These are phyloP conservation scores for Populus alba DNA, from an alignment of 345 rosid species.

Conservation along the genomic window DNA sequence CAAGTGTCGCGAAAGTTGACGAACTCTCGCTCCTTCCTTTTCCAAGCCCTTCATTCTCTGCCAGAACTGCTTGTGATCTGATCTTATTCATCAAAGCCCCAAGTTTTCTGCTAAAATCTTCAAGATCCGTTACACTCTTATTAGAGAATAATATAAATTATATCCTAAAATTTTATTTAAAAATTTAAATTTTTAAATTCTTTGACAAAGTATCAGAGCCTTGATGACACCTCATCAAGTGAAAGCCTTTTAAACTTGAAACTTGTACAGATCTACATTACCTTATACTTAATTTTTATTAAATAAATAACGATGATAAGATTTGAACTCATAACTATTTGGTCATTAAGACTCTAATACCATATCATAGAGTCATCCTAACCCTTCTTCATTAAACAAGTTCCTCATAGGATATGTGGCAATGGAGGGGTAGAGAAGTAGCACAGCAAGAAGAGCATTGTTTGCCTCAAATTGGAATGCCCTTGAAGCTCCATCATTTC, in stretches of 20 bases:
- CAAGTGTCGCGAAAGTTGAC: slow-evolving; percentile 56
- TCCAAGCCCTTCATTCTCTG: slow-evolving; percentile 52
- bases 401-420: slow-evolving; percentile 57
- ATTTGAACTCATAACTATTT: no score
- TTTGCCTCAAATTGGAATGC: neutral
- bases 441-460: neutral
- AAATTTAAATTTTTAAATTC: no score
- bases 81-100: slow-evolving; percentile 46
- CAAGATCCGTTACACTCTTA: slow-evolving; percentile 47
- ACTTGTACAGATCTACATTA: no score
- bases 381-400: slow-evolving; percentile 33
- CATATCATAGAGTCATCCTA: no score
- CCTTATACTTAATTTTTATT: no score
- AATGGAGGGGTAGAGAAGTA: slow-evolving; percentile 18
- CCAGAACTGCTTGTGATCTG: slow-evolving; percentile 50
- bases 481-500: neutral
- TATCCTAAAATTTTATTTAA: no score
- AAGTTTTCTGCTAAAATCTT: slow-evolving; percentile 45
- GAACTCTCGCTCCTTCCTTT: slow-evolving; percentile 46
- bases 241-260: no score
- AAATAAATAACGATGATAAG: no score
- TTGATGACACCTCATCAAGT: no score
- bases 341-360: no score
- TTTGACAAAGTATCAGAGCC: no score
- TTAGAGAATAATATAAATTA: no score